Evolutionary conservation across 75 land plant species (phyloP), one percentile per base, ranked within the genome.

Genomic region (Pinus taeda): DNA sequence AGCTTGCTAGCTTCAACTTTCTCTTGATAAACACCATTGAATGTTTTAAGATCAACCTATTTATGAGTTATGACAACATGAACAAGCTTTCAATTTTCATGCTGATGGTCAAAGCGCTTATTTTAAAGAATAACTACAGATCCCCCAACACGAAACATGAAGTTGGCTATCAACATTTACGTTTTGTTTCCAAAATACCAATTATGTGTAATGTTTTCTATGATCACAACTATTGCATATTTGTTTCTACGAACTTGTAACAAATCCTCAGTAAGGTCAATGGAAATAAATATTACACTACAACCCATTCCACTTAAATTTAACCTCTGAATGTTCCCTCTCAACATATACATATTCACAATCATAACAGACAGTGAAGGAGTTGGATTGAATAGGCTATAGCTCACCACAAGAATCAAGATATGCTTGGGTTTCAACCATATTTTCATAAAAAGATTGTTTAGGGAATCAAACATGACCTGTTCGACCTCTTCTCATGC

Each of bases 131-230:
- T 71, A 37, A 90, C 56, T 29, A 87, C 85, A 37, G 91, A 79
- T 59, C 91, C 87, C 13, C 90, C 90, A 5, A 90, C 87, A n/a
- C 88, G 85, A 74, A 90, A 90, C 22, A 90, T 76, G 76, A 87
- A 90, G 36, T 88, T 90, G 74, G 91, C 90, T 17, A 90, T 82
- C 56, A 90, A 75, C 87, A 90, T 90, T 3, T 87, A 84, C 57
- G 81, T 82, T 15, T 71, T 74, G 79, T 90, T 88, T 17, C 91
- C 90, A 78, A 88, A 86, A 73, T 92, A 92, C 94, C 92, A 92
- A 73, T 92, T 92, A 75, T 88, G 57, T 24, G 94, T 92, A 58
- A 92, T 92, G 75, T 90, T 92, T 79, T 92, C 90, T 85, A 85
- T 90, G 79, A 90, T 90, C 49, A 92, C 82, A 14, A 90, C 89